Base-by-base conservation (phyloP, 305 asterid species). In the Solanum hybrid region DNA sequence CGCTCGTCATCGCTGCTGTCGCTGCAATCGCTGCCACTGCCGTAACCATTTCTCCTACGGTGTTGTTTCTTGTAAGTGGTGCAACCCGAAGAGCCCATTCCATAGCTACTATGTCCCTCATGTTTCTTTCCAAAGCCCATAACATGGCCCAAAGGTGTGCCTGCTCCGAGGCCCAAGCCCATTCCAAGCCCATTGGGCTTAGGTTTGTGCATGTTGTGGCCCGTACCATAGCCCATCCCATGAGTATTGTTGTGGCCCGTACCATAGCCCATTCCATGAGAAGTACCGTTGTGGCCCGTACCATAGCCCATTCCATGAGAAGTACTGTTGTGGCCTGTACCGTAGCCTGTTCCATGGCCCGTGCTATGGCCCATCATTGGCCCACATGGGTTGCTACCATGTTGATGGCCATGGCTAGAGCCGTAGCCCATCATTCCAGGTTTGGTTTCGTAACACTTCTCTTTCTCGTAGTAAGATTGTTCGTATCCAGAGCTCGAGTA, bases 41-140 rank as follows among this genome's bases (percentile, higher is more conserved):
- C 22, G 31, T 84, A 19, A 51, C 87, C 87, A 17, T 34, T 85
- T n/a, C 76, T 85, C 77, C 13, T 56, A 6, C 45, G 45, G 76
- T 56, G 88, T 32, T 85, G 77, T 22, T 85, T 56, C 88, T 85
- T 56, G 88, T 56, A 56, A 10, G 88, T 51, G 76, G 75, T 85
- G 51, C 5, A 85, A 32, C 51, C 88, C 27, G 88, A 84, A 31
- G 87, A 56, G n/a, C 77, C 88, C 88, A 85, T 85, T 51, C 42
- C 87, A 10, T 84, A 84, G 12, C 42, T 24, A 56, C 45, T 4
- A 85, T 85, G 51, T 32, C 88, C 88, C 13, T 85, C 77, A 12
- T 85, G 88, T 56, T 34, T 85, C 45, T 85, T 56, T 56, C 88
- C 88, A 85, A 85, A 85, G 45, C 88, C 75, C 40, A 84, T 51